phyloP scores from a whole-genome alignment of 2,329 filamentous ascomycete species.

The Cryphonectria radicalis region DNA sequence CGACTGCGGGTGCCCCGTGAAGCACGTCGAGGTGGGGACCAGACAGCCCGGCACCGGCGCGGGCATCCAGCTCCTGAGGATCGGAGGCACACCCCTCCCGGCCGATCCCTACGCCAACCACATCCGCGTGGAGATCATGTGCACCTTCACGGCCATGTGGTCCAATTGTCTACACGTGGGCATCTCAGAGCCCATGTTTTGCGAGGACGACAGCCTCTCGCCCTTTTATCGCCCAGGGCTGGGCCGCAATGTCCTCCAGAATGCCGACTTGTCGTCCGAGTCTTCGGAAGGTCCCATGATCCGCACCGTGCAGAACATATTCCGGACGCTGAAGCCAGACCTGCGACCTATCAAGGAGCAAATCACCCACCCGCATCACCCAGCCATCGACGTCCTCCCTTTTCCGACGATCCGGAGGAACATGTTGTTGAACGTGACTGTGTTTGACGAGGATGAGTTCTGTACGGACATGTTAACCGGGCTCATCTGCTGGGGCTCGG shows the following conservation, averaged over 20 bases:
- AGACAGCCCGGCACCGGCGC: background rate
- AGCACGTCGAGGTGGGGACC: constrained; percentile 28
- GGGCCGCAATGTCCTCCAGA: background rate
- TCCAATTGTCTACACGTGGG: constrained; percentile 33
- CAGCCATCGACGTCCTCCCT: constrained; percentile 35
- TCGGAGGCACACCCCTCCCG: constrained; percentile 23
- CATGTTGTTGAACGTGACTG: constrained; percentile 27
- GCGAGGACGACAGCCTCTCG: constrained; percentile 34
- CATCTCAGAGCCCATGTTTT: constrained; percentile 34
- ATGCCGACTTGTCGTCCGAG: background rate
- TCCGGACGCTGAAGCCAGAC: constrained; percentile 34
- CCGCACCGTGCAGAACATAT: constrained; percentile 32
- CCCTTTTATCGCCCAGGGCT: constrained; percentile 34
- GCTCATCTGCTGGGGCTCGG: constrained; percentile 35
- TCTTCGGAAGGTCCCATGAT: constrained; percentile 24
- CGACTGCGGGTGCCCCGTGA: constrained; percentile 29
- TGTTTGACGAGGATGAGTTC: constrained; percentile 33
- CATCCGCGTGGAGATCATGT: constrained; percentile 36
- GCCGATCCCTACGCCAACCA: constrained; percentile 36
- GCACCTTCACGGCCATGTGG: constrained; percentile 34
- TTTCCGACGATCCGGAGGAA: constrained; percentile 36
- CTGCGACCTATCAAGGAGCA: constrained; percentile 34
- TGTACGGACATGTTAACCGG: constrained; percentile 34
- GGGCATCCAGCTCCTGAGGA: constrained; percentile 25
- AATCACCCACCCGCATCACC: constrained; percentile 32